phyloP scores from a whole-genome alignment of 2,329 filamentous ascomycete genomes.

The Pseudogymnoascus sp. region DNA sequence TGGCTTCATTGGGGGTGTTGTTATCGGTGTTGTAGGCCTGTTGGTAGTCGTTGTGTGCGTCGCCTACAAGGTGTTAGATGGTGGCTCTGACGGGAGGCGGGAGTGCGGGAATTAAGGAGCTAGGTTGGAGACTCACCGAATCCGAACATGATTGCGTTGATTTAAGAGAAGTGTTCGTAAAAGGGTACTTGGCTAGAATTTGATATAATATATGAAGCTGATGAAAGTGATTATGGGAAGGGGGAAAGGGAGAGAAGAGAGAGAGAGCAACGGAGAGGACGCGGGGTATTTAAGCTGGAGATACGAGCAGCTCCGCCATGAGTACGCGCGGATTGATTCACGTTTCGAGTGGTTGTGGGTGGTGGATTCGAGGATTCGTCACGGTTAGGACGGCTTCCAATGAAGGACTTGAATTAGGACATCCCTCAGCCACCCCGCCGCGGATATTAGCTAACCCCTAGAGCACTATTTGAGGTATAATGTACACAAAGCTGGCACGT shows the following conservation, averaged over 20 bases:
- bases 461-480: neutral
- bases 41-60: constrained; percentile 37
- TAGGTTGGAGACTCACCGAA: neutral
- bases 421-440: neutral
- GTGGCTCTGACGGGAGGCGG: neutral
- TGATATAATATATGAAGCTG: neutral
- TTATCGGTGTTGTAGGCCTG: constrained; percentile 31
- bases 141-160: constrained; percentile 6
- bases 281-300: neutral
- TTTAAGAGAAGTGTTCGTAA: neutral
- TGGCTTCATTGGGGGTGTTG: constrained; percentile 42
- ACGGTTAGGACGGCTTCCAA: neutral
- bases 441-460: neutral
- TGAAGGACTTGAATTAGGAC: neutral
- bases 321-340: constrained; percentile 1
- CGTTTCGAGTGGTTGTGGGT: neutral
- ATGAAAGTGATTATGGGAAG: neutral
- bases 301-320: neutral
- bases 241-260: neutral
- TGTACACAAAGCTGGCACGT: neutral
- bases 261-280: neutral
- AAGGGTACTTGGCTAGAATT: neutral
- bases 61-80: constrained; percentile 25
- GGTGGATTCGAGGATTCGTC: neutral
- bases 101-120: neutral